Evolutionary conservation across 495 filamentous ascomycete genomes (phyloP).

Genomic region (Wilcoxina mikolae): DNA sequence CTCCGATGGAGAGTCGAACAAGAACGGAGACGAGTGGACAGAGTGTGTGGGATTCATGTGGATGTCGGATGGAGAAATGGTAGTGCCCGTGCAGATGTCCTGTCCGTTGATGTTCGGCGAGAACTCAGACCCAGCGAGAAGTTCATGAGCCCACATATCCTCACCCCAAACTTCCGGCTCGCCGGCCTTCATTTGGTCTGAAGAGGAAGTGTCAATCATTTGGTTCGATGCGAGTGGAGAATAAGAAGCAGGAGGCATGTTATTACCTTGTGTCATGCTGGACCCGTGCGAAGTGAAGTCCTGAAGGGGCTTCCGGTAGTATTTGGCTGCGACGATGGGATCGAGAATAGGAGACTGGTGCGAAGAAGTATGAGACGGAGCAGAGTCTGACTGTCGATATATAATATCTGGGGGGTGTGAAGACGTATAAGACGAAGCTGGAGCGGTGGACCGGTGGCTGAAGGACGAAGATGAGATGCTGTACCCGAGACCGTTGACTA

Average conservation of each 20-base stretch:
- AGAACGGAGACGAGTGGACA: constrained; percentile 67
- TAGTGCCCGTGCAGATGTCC: constrained; percentile 35
- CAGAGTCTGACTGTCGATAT: constrained; percentile 17
- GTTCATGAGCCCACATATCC: constrained; percentile 35
- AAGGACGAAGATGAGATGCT: constrained; percentile 42
- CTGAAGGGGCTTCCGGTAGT: constrained; percentile 4
- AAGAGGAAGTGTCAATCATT: background rate
- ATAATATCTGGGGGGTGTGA: constrained; percentile 29
- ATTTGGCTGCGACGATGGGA: constrained; percentile 34
- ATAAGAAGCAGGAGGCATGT: background rate
- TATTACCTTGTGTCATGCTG: constrained; percentile 8
- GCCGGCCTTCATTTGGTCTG: constrained; percentile 32
- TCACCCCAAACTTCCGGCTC: constrained; percentile 37
- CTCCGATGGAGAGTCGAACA: constrained; percentile 58
- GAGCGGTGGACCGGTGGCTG: constrained; percentile 42
- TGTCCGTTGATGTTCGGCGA: constrained; percentile 17
- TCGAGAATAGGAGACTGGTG: constrained; percentile 38
- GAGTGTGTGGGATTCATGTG: constrained; percentile 73
- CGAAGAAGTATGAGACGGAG: constrained; percentile 22
- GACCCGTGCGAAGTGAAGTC: background rate
- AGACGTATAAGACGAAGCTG: constrained; percentile 23
- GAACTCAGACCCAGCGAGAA: constrained; percentile 32
- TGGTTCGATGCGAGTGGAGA: background rate
- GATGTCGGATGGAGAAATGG: constrained; percentile 77
- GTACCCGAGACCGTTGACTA: constrained; percentile 45